These are phyloP conservation scores for Catunica adiposa DNA, from an alignment of 2,329 filamentous ascomycete species.

Conservation along the genomic window DNA sequence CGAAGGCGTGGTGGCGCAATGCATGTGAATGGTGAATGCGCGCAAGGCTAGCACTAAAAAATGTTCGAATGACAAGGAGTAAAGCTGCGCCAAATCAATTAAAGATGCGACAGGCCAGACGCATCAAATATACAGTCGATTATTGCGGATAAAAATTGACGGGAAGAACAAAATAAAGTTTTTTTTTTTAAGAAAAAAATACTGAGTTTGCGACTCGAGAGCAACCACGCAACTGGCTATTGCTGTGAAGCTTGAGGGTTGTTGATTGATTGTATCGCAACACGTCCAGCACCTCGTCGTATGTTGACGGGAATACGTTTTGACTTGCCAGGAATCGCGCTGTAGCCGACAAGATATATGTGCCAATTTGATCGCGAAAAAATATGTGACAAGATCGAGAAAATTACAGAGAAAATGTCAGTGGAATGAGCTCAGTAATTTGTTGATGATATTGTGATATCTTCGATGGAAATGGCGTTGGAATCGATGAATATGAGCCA, in stretches of 20 bases:
- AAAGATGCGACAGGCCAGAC: conserved; percentile 7
- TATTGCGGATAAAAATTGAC: too few relatives aligned
- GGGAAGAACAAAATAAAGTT: too few relatives aligned
- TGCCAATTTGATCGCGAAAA: neutral
- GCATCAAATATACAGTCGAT: too few relatives aligned
- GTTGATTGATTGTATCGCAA: neutral
- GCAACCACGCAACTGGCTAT: too few relatives aligned
- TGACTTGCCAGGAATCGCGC: neutral
- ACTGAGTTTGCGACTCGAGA: too few relatives aligned
- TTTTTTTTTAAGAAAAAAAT: too few relatives aligned
- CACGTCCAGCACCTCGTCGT: neutral
- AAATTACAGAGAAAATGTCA: too few relatives aligned
- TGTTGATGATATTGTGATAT: too few relatives aligned
- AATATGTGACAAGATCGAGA: neutral
- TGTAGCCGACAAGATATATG: neutral
- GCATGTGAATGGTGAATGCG: conserved; percentile 2
- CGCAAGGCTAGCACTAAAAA: conserved; percentile 3
- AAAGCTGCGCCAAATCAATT: conserved; percentile 12
- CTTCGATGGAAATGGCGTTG: too few relatives aligned
- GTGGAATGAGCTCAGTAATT: too few relatives aligned
- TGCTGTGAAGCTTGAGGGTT: neutral
- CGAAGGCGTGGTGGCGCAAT: conserved; percentile 3
- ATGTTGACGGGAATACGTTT: neutral
- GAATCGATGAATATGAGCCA: neutral
- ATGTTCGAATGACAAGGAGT: conserved; percentile 6